Percentiles rank a stretch among this genome's conserved stretches.
phyloP scores from a whole-genome alignment of 1,139 yeast genomes.

The Blastobotrys malaysiensis region DNA sequence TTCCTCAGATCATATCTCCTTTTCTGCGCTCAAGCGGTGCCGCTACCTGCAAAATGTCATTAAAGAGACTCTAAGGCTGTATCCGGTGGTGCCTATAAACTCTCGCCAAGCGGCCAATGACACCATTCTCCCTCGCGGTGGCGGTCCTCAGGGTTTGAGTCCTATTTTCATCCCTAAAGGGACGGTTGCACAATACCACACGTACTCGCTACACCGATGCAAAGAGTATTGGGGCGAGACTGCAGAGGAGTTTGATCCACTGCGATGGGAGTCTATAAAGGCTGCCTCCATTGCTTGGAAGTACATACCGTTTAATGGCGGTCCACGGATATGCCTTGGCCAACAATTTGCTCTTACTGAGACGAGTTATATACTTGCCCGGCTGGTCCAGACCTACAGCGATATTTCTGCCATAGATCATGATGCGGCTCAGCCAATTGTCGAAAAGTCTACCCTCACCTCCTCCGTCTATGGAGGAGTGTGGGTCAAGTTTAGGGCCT shows the following conservation, averaged over 20 bases:
- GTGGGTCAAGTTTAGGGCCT: constrained; percentile 10
- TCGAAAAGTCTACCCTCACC: constrained; percentile 15
- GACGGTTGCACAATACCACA: constrained; percentile 41
- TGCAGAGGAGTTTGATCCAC: constrained; percentile 45
- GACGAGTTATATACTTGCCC: constrained; percentile 43
- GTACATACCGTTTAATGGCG: constrained; percentile 53
- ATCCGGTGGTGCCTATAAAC: constrained; percentile 53
- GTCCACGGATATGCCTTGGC: constrained; percentile 56
- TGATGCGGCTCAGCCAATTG: constrained; percentile 2
- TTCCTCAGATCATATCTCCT: constrained; percentile 29
- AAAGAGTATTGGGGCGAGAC: constrained; percentile 45
- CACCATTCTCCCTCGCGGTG: constrained; percentile 50
- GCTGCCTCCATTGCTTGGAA: constrained; percentile 37
- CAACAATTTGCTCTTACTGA: constrained; percentile 58
- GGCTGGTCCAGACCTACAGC: constrained; percentile 36
- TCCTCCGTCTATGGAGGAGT: constrained; percentile 20
- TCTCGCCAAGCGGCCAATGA: constrained; percentile 43
- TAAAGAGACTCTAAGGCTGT: constrained; percentile 49
- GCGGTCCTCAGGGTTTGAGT: constrained; percentile 41
- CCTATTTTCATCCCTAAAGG: constrained; percentile 48
- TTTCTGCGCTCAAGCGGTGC: constrained; percentile 48
- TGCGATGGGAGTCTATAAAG: constrained; percentile 40
- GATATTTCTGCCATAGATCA: constrained; percentile 6
- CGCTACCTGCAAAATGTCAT: constrained; percentile 44
- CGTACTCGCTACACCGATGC: constrained; percentile 45